Evolutionary conservation across 257 asterid genomes (phyloP), one percentile per base, ranked within the genome.

Genomic region (Ehretia macrophylla): DNA sequence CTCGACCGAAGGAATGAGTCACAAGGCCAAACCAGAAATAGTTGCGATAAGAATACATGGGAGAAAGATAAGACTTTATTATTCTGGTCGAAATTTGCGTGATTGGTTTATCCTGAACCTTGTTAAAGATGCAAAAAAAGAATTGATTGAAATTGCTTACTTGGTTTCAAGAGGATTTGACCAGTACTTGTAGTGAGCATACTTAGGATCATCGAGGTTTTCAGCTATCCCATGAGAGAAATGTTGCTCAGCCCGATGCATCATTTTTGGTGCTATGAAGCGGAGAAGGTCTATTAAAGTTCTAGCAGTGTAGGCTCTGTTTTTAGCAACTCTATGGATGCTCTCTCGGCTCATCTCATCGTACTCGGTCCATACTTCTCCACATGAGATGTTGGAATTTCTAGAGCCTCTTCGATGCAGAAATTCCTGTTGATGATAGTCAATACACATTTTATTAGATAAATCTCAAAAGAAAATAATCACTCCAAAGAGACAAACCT

Each of bases 101-200:
- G 10, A 27, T 27, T 27, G 35, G 6, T 27, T 6, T 47, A n/a
- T 8, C 0, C 54, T 49, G 51, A 38, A 27, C 35, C 35, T 20
- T 19, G 17, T 32, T 18, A 50, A 37, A 54, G 42, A 18, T 49
- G 12, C 21, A 45, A 65, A 14, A 53, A 53, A 23, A n/a, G n/a
- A n/a, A n/a, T 59, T 32, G 64, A 23, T 17, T 32, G 21, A n/a
- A 45, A 42, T 8, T 35, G 51, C 90, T 86, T 78, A 86, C 96
- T 68, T 77, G 62, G 86, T 88, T 71, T 86, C 99, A 11, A 92
- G 96, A 16, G 97, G 99, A 84, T 88, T 88, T 14, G 99, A 92
- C 97, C 97, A 88, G 62, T 83, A 88, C 75, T 88, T 92, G 68
- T 83, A 80, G 58, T 86, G 94, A 52, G 72, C 52, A 59, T 92